Evolutionary conservation across 768 basidiomycete genomes (phyloP), one percentile per base, ranked within the genome.

Genomic region (Xanthoconium stramineum): DNA sequence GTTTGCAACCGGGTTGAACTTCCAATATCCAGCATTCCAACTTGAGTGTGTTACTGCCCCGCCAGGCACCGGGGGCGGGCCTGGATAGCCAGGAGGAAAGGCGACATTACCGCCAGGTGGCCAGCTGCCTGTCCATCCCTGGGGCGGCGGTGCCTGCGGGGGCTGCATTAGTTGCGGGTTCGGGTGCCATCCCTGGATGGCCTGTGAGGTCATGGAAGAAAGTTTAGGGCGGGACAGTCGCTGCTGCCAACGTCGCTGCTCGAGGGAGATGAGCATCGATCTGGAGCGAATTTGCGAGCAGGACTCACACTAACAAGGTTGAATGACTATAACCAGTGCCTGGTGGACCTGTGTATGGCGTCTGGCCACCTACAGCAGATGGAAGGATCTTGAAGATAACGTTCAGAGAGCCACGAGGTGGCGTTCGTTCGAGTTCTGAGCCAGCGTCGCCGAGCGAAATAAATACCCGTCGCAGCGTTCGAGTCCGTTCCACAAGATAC

Each of bases 1-100:
- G 61, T 57, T 72, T 58, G 57, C 58, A 58, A 61, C 69, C 13
- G 82, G 79, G 61, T 83, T 83, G 56, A 71, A 75, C 38, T 78
- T 74, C 83, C 83, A 84, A 43, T 57, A 70, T 14, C 83, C 83
- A 6, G 75, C 72, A 32, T 79, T 75, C 83, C 83, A 84, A n/a
- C 57, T 47, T 3, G 67, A 58, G 53, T 78, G 76, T 1, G 74
- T 72, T 52, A 76, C 78, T 6, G 80, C 66, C 35, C 80, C 79
- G 6, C 76, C 58, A 6, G 85, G 84, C 15, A 78, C 73, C 15
- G 85, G 85, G n/a, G 86, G 83, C 9, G 81, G 78, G 5, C 72
- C 73, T 37, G 75, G 73, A 53, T 70, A 76, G 30, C 66, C 67
- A 14, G 71, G 66, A 14, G 75, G 75, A 39, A 74, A 65, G 11